Base-by-base conservation (phyloP, 805 yeast genomes). In the Cyberlindnera amylophila region DNA sequence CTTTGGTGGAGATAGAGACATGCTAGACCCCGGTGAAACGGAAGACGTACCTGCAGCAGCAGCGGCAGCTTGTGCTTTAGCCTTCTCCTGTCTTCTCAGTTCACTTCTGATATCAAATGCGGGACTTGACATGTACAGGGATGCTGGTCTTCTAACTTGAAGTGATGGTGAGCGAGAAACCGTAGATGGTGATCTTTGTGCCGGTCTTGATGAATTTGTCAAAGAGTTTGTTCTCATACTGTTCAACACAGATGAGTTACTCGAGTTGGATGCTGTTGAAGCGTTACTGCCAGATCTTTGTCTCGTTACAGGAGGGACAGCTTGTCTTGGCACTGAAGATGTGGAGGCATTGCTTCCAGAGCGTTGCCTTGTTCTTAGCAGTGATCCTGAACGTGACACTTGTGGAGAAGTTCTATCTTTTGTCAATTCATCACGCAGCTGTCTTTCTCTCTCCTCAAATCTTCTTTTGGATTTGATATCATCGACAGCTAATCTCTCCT, bases 91-190 rank as follows among this genome's bases (percentile, higher is more conserved):
- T 42, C 60, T 47, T 38, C 54, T 47, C 39, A 55, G 8, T 23
- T 57, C 53, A 5, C 58, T 44, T 47, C 61, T 46, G 28, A 57
- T 55, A 39, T 57, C 61, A 45, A 57, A 57, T 1, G 61, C 59
- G 2, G 58, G 53, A 32, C 48, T 51, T 5, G 58, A 53, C 38
- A 50, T 46, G 30, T 51, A 45, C 2, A 51, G 36, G 2, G 57
- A 52, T 4, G 47, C 43, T n/a, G 60, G 57, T 35, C 58, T 48
- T 36, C 53, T 39, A 2, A 24, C 35, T 31, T 51, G 46, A 1
- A 49, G 11, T 3, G 58, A 50, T 6, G 57, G 49, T 6, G 58
- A 44, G 15, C 57, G 48, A 11, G 54, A 49, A 2, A 46, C 2
- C 10, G 30, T 21, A n/a, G 40, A 41, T 19, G 57, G 53, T 9